Base-by-base conservation (phyloP, 495 filamentous ascomycete species). In the Chaetomium fimeti region DNA sequence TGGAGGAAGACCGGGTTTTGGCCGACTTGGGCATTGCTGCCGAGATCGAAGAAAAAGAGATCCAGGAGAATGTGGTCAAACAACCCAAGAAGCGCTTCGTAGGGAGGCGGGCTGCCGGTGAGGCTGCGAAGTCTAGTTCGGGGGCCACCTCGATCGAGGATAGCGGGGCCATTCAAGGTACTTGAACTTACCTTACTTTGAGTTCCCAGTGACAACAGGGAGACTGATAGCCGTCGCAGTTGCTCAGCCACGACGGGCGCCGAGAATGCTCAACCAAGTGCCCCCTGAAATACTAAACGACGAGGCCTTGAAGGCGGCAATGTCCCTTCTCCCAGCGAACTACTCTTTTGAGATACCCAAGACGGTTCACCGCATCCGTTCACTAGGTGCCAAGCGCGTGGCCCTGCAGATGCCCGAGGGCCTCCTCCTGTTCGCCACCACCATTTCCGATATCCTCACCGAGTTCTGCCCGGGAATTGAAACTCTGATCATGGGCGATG, bases 331-430 rank as follows among this genome's bases (percentile, higher is more conserved):
- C 7, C 94, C 94, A 3, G 77, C 85, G 20, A 98, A 99, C 79
- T 99, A 98, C 81, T 91, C 90, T 49, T 99, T 99, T 73, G 94
- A 99, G 77, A 92, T 99, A 58, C 94, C 89, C 72, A 98, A 99
- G 75, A 98, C 94, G 3, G 94, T 99, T 72, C 92, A 97, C 75
- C 87, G 93, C 29, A 91, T 99, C 70, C 91, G 92, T 48, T 86
- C 85, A 12, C 84, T 88, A 16, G 83, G 81, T 3, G 88, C 92
- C 0, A 92, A 85, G 69, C 87, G 87, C 53, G 86, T 99, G 0
- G 94, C 92, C 2, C 82, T 99, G 18, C 94, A 99, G 72, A 96
- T 99, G 82, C 94, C 94, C 25, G 95, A 98, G 72, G 94, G 94
- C 9, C 85, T 99, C 0, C 86, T 98, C 29, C 83, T 99, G 27